phyloP scores from a whole-genome alignment of 140 eudicot genomes.

The Flaveria floridana region DNA sequence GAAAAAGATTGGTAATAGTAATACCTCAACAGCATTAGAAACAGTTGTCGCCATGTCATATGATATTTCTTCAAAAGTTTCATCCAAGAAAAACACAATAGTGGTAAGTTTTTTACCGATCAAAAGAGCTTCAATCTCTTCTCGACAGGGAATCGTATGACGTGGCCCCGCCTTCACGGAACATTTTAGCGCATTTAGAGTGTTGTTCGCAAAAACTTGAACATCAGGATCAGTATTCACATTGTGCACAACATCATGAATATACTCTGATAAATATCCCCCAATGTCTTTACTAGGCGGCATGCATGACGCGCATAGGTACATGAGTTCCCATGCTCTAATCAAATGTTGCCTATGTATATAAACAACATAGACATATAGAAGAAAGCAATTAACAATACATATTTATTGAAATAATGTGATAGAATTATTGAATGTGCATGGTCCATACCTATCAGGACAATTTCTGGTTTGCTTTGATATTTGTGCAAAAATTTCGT shows the following conservation, averaged over 20 bases:
- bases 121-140: constrained; percentile 92
- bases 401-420: neutral
- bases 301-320: constrained; percentile 95
- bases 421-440: neutral
- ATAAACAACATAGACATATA: constrained; percentile 5
- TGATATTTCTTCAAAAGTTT: constrained; percentile 91
- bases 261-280: constrained; percentile 82
- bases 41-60: constrained; percentile 98
- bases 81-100: constrained; percentile 94
- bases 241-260: constrained; percentile 77
- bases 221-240: constrained; percentile 64
- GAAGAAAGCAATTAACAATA: neutral
- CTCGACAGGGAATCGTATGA: constrained; percentile 85
- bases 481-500: constrained; percentile 90
- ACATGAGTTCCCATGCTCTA: constrained; percentile 97
- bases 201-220: constrained; percentile 70
- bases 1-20: constrained; percentile 19
- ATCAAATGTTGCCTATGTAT: constrained; percentile 59
- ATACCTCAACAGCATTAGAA: constrained; percentile 90
- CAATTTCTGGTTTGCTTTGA: constrained; percentile 93
- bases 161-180: constrained; percentile 97
- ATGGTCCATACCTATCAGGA: constrained; percentile 68
- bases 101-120: constrained; percentile 91
- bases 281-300: constrained; percentile 97
- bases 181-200: constrained; percentile 83